Evolutionary conservation across 2,329 filamentous ascomycete species (phyloP), one percentile per base, ranked within the genome.

Genomic region (Aspergillus sp.): DNA sequence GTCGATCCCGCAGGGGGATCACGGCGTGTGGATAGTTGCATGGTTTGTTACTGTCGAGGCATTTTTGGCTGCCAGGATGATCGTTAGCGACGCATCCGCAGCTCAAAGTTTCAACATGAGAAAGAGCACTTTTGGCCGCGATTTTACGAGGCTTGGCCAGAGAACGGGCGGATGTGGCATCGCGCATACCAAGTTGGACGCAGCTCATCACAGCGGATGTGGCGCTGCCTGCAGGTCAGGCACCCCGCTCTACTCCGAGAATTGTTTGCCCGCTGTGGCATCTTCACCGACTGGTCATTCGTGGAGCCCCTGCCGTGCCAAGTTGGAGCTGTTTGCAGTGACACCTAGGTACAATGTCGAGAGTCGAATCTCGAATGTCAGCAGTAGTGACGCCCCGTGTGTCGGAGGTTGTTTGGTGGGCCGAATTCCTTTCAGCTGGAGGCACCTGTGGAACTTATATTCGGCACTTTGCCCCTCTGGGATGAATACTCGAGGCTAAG

Each of bases 1-100:
- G 38, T 7, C 50, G 50, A 38, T 52, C 50, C n/a, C 50, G 50
- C 23, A 52, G 50, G 22, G 50, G 50, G 50, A 52, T 41, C 30
- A 52, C 50, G 0, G 50, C 17, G 50, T 17, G 7, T 41, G 50
- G 13, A 52, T 52, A 52, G 31, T 23, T 52, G 19, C 50, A 52
- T 38, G 30, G 34, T 38, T 28, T 15, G 23, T 25, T 52, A 38
- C 50, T 22, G 4, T 28, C 50, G 6, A 52, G 30, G n/a, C 50
- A 52, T 22, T 28, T 23, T 34, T n/a, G 50, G 30, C 50, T 52
- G 30, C 3, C n/a, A 7, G 4, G 30, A 22, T 7, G 34, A 17
- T 0, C 3, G 25, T 52, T 25, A 41, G 31, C n/a, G 19, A 2
- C 19, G 19, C 19, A 19, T 19, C 19, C 19, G 19, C 19, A 19